phyloP scores from a whole-genome alignment of 1,284 basidiomycete species.

The Irpex rosettiformis region DNA sequence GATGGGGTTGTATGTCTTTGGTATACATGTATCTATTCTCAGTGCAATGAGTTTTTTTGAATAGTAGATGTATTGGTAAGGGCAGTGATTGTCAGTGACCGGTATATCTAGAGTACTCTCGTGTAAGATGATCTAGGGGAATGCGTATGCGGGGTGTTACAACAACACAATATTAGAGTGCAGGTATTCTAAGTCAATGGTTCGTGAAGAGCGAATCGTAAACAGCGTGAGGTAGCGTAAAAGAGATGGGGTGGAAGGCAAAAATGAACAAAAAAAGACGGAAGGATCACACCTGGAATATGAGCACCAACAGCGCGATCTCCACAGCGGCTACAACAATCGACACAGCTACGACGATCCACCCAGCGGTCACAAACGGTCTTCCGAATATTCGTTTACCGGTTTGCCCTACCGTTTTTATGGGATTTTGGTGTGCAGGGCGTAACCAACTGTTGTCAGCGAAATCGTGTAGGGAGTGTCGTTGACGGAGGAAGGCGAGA shows the following conservation, averaged over 20 bases:
- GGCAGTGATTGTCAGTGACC: neutral
- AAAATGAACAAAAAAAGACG: neutral
- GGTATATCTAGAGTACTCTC: neutral
- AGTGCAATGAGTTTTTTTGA: too few species aligned
- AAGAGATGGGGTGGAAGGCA: too few species aligned
- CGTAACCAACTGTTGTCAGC: constrained; percentile 47
- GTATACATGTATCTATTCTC: neutral
- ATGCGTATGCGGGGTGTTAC: too few species aligned
- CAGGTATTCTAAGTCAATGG: too few species aligned
- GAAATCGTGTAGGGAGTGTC: constrained; percentile 70
- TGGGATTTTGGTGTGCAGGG: constrained; percentile 19
- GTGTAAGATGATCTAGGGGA: too few species aligned
- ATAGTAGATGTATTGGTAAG: too few species aligned
- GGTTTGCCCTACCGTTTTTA: constrained; percentile 57
- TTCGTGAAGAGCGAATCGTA: too few species aligned
- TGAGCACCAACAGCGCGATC: constrained; percentile 57
- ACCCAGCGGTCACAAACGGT: constrained; percentile 79
- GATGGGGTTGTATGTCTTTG: neutral
- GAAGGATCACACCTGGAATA: constrained; percentile 16
- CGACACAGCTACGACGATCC: constrained; percentile 63
- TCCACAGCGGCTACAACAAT: constrained; percentile 62
- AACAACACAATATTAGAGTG: too few species aligned
- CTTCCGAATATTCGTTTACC: constrained; percentile 62
- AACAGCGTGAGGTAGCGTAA: too few species aligned
- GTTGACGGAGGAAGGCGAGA: constrained; percentile 56